Evolutionary conservation across 768 basidiomycete genomes (phyloP), one percentile per base, ranked within the genome.

Genomic region (Lactifluus hygrophoroides): DNA sequence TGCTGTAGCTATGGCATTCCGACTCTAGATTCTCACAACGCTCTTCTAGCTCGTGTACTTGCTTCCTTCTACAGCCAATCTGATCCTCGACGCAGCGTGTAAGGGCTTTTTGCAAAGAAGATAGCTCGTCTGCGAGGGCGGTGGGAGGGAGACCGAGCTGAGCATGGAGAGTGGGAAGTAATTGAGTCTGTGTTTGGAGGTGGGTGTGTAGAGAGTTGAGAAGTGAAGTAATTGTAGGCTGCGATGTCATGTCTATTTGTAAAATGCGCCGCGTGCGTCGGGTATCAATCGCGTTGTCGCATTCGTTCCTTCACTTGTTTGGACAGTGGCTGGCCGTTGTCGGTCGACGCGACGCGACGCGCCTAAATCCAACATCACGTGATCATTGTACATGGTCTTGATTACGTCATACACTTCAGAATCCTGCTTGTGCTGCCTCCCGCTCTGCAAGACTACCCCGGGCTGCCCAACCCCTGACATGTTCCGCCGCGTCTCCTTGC

Each of bases 61-160:
- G 85, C 64, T 84, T 80, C 68, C 82, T 75, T 57, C 89, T 75
- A 17, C 76, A 68, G 14, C 85, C 77, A 42, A 95, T 83, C 66
- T 90, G 85, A 5, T 74, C 73, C 64, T 92, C 87, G 14, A 94
- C 86, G 25, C 88, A 84, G 56, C 80, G 77, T 55, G 85, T 80
- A 44, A 95, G 82, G 49, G 86, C 82, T 32, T 84, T 77, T 66
- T 93, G 86, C 7, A 95, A 78, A 8, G 78, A 71, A 52, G 78
- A 75, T 32, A 94, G 77, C 58, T 96, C 93, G 69, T 90, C 86
- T 68, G 89, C 83, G 43, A 94, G 80, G 0, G 90, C 85, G 11
- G 84, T 82, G 27, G 82, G 71, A 9, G 92, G 90, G 14, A 94
- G 77, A 32, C 90, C 91, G 16, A 95, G 86, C 66, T 90, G 90